Percentiles rank a stretch among this genome's conserved stretches.
Evolutionary conservation across 495 filamentous ascomycete genomes (phyloP).

Genomic region (Gamarada debralockiae): DNA sequence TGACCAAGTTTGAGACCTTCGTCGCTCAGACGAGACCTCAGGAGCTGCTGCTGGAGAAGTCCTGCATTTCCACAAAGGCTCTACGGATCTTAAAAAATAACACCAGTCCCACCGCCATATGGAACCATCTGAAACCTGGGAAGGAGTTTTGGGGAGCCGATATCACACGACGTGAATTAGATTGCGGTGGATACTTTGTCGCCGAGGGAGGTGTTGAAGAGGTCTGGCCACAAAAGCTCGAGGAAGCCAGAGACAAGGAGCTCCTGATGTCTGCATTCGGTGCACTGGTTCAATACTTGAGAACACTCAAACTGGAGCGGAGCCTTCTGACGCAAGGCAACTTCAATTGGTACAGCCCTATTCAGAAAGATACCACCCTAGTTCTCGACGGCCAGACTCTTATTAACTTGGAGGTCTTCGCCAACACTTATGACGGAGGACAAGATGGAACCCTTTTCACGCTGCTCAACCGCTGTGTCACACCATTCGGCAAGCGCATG

Average conservation of each 20-base stretch:
- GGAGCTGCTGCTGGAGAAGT: slow-evolving; percentile 89
- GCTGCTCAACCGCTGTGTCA: slow-evolving; percentile 90
- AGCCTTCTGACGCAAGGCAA: slow-evolving; percentile 87
- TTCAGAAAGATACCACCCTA: slow-evolving; percentile 86
- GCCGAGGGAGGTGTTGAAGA: slow-evolving; percentile 57
- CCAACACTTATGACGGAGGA: slow-evolving; percentile 88
- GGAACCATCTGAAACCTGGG: slow-evolving; percentile 85
- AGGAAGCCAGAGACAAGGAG: slow-evolving; percentile 72
- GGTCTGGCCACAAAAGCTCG: slow-evolving; percentile 77
- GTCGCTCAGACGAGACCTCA: slow-evolving; percentile 89
- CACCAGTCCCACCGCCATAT: slow-evolving; percentile 86
- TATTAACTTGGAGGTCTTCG: slow-evolving; percentile 95
- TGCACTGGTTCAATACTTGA: slow-evolving; percentile 82
- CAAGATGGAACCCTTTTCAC: slow-evolving; percentile 82
- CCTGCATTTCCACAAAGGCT: slow-evolving; percentile 74
- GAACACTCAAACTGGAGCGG: slow-evolving; percentile 82
- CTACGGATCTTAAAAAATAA: slow-evolving; percentile 96
- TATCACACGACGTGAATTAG: slow-evolving; percentile 74
- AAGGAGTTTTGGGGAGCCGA: slow-evolving; percentile 94
- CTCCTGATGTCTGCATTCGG: slow-evolving; percentile 90
- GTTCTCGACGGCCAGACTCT: slow-evolving; percentile 95
- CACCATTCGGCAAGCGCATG: slow-evolving; percentile 94
- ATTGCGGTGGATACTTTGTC: slow-evolving; percentile 76
- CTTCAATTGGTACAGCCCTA: slow-evolving; percentile 89
- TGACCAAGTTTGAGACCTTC: slow-evolving; percentile 98